phyloP scores from a whole-genome alignment of 78 protist genomes.

The Polysphondylium violaceum region DNA sequence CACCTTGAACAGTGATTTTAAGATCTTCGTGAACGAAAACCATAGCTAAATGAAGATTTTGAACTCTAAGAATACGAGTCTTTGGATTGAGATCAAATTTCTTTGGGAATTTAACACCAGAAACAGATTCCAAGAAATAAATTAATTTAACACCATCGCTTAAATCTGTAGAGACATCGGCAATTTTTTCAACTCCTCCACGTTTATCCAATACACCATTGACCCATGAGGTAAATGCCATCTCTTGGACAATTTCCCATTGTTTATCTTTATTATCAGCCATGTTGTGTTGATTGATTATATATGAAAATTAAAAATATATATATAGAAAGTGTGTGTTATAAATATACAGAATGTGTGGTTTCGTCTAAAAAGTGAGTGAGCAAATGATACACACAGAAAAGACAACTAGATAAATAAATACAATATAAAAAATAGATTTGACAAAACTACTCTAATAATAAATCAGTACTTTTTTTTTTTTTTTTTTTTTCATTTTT shows the following conservation, averaged over 20 bases:
- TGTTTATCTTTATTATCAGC: too few relatives aligned
- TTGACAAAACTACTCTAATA: too few relatives aligned
- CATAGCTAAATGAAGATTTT: slow-evolving; percentile 81
- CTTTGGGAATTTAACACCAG: slow-evolving; percentile 76
- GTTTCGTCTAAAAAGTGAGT: too few relatives aligned
- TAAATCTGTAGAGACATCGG: slow-evolving; percentile 77
- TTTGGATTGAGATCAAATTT: slow-evolving; percentile 75
- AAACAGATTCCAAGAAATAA: slow-evolving; percentile 77
- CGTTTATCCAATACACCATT: slow-evolving; percentile 76
- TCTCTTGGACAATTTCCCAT: slow-evolving; percentile 80
- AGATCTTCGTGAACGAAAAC: slow-evolving; percentile 77
- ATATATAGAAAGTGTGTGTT: too few relatives aligned
- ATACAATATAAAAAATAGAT: too few relatives aligned
- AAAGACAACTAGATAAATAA: too few relatives aligned
- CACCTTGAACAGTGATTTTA: slow-evolving; percentile 76
- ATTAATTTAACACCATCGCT: slow-evolving; percentile 84
- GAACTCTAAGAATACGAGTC: slow-evolving; percentile 72
- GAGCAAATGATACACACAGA: too few relatives aligned
- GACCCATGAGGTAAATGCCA: slow-evolving; percentile 88
- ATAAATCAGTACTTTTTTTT: too few relatives aligned
- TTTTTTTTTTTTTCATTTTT: too few relatives aligned
- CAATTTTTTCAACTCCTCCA: slow-evolving; percentile 42
- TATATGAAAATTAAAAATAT: too few relatives aligned
- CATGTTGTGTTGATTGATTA: too few relatives aligned
- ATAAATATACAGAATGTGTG: too few relatives aligned